A percentile compares a stretch with the other conserved stretches of the same genome.
These are phyloP conservation scores for Diutina neorugosa DNA, from an alignment of 1,139 yeast species.

Conservation along the genomic window DNA sequence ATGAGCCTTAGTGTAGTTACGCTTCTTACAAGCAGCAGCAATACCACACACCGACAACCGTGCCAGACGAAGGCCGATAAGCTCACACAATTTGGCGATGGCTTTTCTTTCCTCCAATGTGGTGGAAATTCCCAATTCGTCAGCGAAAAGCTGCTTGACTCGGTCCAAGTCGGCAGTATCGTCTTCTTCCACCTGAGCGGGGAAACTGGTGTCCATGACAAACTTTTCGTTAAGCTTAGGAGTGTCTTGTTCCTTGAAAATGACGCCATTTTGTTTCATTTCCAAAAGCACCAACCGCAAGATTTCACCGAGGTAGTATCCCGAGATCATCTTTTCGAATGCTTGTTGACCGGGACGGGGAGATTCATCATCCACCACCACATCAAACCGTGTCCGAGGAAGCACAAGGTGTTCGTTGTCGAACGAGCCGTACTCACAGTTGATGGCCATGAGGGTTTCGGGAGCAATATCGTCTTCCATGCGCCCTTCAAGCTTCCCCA, in stretches of 20 bases:
- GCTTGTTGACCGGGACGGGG: conserved; percentile 97
- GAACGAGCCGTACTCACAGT: conserved; percentile 97
- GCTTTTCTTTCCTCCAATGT: conserved; percentile 73
- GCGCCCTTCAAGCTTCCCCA: conserved; percentile 75
- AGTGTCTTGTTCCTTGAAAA: conserved; percentile 62
- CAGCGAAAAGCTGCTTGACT: conserved; percentile 53
- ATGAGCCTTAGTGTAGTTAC: conserved; percentile 65
- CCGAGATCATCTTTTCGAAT: conserved; percentile 96
- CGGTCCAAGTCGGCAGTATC: conserved; percentile 77
- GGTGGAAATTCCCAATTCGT: conserved; percentile 47
- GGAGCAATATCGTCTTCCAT: conserved; percentile 49
- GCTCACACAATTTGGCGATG: conserved; percentile 72
- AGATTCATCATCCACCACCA: conserved; percentile 66
- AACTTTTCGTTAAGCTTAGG: conserved; percentile 45
- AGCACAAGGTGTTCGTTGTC: conserved; percentile 77
- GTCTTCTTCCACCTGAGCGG: conserved; percentile 81
- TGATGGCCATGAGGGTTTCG: conserved; percentile 81
- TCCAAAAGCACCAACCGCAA: conserved; percentile 74
- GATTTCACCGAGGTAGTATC: conserved; percentile 90
- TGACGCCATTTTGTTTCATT: conserved; percentile 44
- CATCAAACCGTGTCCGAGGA: conserved; percentile 86
- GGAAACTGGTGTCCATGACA: conserved; percentile 80
- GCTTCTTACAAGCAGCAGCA: conserved; percentile 87
- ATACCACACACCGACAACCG: conserved; percentile 91
- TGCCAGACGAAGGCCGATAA: conserved; percentile 87